phyloP scores from a whole-genome alignment of 257 asterid species.

The Solanum pennellii region DNA sequence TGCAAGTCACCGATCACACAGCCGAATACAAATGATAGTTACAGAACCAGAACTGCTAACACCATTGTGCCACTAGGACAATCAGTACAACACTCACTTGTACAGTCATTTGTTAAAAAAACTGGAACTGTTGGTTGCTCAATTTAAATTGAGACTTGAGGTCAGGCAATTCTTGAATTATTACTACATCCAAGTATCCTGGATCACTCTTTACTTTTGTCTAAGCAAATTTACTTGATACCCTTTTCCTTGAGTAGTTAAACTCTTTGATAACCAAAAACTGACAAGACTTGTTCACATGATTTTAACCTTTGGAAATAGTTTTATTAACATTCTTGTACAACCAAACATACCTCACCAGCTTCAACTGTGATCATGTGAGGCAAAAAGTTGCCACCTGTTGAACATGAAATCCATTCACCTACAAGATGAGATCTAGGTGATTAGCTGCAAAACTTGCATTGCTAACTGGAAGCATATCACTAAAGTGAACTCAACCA shows the following conservation, averaged over 20 bases:
- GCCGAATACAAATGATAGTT: background rate
- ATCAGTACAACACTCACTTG: background rate
- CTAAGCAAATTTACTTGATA: background rate
- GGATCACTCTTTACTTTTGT: background rate
- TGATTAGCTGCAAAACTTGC: background rate
- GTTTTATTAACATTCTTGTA: background rate
- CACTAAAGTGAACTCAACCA: background rate
- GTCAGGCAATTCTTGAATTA: background rate
- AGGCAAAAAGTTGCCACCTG: conserved; percentile 63
- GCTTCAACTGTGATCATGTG: conserved; percentile 48
- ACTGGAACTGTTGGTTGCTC: background rate
- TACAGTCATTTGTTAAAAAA: background rate
- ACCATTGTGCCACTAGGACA: background rate
- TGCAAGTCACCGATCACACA: background rate
- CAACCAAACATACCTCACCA: conserved; percentile 49
- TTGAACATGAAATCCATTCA: conserved; percentile 45
- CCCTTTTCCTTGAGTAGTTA: background rate
- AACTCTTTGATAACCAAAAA: background rate
- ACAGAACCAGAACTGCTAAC: background rate
- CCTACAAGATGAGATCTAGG: conserved; percentile 21
- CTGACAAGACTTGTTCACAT: background rate
- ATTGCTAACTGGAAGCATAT: background rate
- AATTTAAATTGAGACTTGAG: background rate
- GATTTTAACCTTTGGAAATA: background rate
- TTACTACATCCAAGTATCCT: background rate